A percentile compares a stretch with the other conserved stretches of the same genome.
These are phyloP conservation scores for Apiospora rasikravindrae DNA, from an alignment of 2,329 filamentous ascomycete genomes.

Conservation along the genomic window DNA sequence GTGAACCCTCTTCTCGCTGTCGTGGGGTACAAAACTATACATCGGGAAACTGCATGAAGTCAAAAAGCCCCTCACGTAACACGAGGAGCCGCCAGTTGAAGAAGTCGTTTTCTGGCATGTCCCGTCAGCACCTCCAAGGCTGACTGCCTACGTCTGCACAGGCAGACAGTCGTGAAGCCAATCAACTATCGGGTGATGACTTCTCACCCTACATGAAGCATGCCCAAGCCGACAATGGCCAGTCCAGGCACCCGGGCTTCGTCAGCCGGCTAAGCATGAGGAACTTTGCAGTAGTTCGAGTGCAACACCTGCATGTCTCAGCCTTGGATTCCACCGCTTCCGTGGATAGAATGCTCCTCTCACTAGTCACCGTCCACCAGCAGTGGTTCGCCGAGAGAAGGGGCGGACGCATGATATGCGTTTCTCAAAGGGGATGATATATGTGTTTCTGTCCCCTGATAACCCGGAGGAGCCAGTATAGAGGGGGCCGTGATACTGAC, in stretches of 20 bases:
- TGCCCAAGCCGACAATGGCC: neutral
- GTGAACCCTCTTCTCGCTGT: too few species aligned
- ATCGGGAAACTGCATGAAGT: neutral
- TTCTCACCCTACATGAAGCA: neutral
- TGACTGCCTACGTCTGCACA: neutral
- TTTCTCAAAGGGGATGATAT: neutral
- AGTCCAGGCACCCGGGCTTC: neutral
- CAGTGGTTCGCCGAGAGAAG: neutral
- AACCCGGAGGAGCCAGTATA: neutral
- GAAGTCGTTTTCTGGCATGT: neutral
- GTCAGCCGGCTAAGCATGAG: neutral
- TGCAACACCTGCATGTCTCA: constrained; percentile 10
- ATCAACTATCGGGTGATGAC: too few species aligned
- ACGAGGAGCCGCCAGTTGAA: neutral
- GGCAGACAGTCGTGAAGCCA: too few species aligned
- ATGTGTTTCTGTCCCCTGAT: too few species aligned
- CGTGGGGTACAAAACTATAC: neutral
- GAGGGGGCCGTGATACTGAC: neutral
- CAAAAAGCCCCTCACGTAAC: neutral
- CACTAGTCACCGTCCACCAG: neutral
- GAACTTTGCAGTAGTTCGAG: neutral
- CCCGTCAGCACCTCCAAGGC: neutral
- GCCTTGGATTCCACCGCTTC: constrained; percentile 2
- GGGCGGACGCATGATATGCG: neutral
- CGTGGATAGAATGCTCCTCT: neutral